Evolutionary conservation across 192 early-diverging fungal genomes (phyloP), one percentile per base, ranked within the genome.

Genomic region (Phlyctochytrium bullatum): DNA sequence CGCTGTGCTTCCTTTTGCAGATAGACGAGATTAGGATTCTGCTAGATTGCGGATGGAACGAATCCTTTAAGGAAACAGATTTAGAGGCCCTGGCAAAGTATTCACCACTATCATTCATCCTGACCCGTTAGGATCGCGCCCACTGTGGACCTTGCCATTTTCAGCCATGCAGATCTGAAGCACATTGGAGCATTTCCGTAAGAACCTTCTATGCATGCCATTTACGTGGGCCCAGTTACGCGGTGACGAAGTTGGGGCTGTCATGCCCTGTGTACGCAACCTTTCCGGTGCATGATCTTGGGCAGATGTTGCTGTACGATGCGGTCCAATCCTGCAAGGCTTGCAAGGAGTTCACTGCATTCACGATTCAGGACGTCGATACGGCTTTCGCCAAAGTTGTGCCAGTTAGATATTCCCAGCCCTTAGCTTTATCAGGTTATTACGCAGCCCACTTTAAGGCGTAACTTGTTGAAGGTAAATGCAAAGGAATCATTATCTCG

Each of bases 11-110:
- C 71, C 67, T 98, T 66, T 80, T 98, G 54, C 92, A 96, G 74
- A 88, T 97, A 30, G 94, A 93, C 71, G 85, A 91, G 70, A 92
- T 90, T n/a, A 91, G 90, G 61, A 87, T 98, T 51, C 72, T 98
- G 35, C 80, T 98, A 23, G 97, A 98, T 76, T 98, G 97, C 81
- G 97, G 95, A 23, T 94, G 90, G 89, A 86, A 85, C 54, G 90
- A 90, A 70, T 73, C 71, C 35, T 92, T 95, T 66, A 80, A 94
- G 54, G 79, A 82, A 23, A 87, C 91, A 24, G 85, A 84, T 31
- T 75, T 95, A 24, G 72, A 66, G 36, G 74, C 76, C 36, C 81
- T 93, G 14, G 85, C 33, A 62, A 34, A 20, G 60, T 62, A 31
- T 53, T 61, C 62, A 31, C 58, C 6, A 20, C 12, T 20, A n/a